Evolutionary conservation across 164 flowering plant genomes (phyloP).

Genomic region (Cinnamomum micranthum): DNA sequence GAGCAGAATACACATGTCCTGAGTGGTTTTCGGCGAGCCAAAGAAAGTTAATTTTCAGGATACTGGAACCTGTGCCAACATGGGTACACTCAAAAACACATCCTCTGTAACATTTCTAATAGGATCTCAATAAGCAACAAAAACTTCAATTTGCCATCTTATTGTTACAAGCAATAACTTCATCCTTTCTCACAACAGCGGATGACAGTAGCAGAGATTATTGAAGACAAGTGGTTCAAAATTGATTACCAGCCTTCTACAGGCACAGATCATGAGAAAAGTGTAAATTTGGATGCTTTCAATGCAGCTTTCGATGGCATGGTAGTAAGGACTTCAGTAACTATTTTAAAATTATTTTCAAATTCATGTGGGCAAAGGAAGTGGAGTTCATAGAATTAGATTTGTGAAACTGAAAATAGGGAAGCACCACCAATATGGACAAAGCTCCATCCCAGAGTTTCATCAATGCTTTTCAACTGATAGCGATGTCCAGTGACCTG

Average conservation of each 20-base stretch:
- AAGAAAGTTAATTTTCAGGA: slow-evolving; percentile 46
- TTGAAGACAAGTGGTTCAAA: slow-evolving; percentile 63
- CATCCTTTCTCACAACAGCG: slow-evolving; percentile 32
- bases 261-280: slow-evolving; percentile 26
- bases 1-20: slow-evolving; percentile 58
- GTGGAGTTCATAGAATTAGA: background rate
- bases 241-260: slow-evolving; percentile 39
- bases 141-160: background rate
- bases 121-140: background rate
- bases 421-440: slow-evolving; percentile 7
- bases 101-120: background rate
- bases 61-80: slow-evolving; percentile 48
- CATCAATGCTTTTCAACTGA: slow-evolving; percentile 49
- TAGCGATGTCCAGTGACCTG: slow-evolving; percentile 42
- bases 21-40: slow-evolving; percentile 50
- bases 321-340: slow-evolving; percentile 29
- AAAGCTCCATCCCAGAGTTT: slow-evolving; percentile 25
- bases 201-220: slow-evolving; percentile 52
- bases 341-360: background rate
- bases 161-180: slow-evolving; percentile 4
- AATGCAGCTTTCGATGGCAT: slow-evolving; percentile 38
- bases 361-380: background rate
- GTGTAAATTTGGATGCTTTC: slow-evolving; percentile 39
- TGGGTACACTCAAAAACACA: slow-evolving; percentile 32
- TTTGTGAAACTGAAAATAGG: slow-evolving; percentile 21